These are phyloP conservation scores for Gloeophyllum trabeum DNA, from an alignment of 768 basidiomycete species.

Conservation along the genomic window DNA sequence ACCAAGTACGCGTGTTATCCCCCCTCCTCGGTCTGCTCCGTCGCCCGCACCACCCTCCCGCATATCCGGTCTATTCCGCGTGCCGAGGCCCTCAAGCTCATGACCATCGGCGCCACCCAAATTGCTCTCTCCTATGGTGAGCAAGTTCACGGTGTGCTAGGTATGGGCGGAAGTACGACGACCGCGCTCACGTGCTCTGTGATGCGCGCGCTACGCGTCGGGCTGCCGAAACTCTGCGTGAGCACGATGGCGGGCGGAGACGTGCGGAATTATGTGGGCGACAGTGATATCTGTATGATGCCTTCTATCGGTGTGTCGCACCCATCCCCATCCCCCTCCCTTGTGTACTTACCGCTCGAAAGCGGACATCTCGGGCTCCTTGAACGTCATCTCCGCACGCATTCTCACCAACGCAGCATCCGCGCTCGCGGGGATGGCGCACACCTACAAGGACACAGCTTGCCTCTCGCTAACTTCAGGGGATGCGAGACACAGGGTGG, in stretches of 20 bases:
- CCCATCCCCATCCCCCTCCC: not conserved
- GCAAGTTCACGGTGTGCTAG: slow-evolving; percentile 12
- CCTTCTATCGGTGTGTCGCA: slow-evolving; percentile 12
- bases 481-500: slow-evolving; percentile 8
- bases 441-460: not conserved
- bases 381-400: slow-evolving; percentile 14
- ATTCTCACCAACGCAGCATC: slow-evolving; percentile 16
- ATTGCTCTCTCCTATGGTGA: slow-evolving; percentile 7
- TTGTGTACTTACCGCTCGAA: no score
- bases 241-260: slow-evolving; percentile 21
- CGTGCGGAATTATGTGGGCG: slow-evolving; percentile 16
- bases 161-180: slow-evolving; percentile 16
- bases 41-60: not conserved
- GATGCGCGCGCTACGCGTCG: slow-evolving; percentile 14
- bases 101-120: slow-evolving; percentile 5
- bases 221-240: slow-evolving; percentile 18
- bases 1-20: not conserved
- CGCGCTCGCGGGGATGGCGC: slow-evolving; percentile 17
- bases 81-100: not conserved
- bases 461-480: no score
- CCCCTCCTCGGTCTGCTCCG: not conserved
- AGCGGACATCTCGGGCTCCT: slow-evolving; percentile 15
- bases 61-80: not conserved
- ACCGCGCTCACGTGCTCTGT: slow-evolving; percentile 13
- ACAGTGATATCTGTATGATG: slow-evolving; percentile 21